Base-by-base conservation (phyloP, 345 rosid genomes). In the Aquilaria sinensis region DNA sequence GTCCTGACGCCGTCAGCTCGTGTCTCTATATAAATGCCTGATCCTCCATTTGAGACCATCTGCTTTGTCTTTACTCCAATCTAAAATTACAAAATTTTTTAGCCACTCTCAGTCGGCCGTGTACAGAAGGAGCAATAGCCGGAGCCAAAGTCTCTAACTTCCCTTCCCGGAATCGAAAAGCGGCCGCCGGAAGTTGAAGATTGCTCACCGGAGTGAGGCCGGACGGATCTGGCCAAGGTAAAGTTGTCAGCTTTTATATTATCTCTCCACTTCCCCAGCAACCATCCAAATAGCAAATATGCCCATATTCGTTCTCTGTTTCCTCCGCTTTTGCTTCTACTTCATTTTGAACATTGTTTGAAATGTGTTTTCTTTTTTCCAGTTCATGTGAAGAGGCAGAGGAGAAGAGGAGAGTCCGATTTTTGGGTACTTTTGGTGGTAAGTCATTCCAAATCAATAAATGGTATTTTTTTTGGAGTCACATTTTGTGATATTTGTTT, bases 1-100 rank as follows among this genome's bases (percentile, higher is more conserved):
- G 49, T 0, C 2, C 52, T 68, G 67, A 76, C 79, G 82, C 70
- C 87, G 92, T 87, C 71, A 67, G 56, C 15, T 2, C 15, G 65
- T 61, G 52, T 12, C 64, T 65, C 63, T 78, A 75, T 81, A 80
- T 78, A 85, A 70, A 79, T 73, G 69, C 52, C 51, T 5, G 32
- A 16, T 60, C 53, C 59, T 61, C 9, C 11, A 31, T 54, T 50
- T 67, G 67, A 58, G 72, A 66, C 46, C 74, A 60, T 67, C 78
- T 58, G 73, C 68, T 37, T 53, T 63, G 77, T 60, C 73, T 71
- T 61, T 51, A 23, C 12, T 50, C n/a, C 52, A 41, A 30, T 55
- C 48, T 12, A 37, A 37, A 37, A 37, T 37, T 9, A 3, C 43
- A 37, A 5, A 37, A 37, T 63, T 33, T 32, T 57, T 53, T 33